These are phyloP conservation scores for Cryptococcus hybrid DNA, from an alignment of 1,284 basidiomycete genomes.

Conservation along the genomic window DNA sequence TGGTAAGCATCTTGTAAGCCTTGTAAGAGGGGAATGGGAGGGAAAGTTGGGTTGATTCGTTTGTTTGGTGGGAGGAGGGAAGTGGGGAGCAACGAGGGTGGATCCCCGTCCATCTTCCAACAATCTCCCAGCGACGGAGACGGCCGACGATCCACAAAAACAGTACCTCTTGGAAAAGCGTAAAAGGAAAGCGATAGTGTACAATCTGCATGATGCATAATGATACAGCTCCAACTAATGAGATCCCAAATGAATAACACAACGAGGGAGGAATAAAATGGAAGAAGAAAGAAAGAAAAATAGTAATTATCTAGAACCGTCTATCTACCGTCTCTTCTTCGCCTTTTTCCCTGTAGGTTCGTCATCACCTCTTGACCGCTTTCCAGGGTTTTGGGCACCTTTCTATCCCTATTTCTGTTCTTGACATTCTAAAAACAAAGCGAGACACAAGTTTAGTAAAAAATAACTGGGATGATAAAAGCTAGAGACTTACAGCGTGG, in stretches of 20 bases:
- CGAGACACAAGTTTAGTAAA: no score
- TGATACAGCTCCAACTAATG: neutral
- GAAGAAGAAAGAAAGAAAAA: neutral
- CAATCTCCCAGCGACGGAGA: no score
- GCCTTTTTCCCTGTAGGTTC: conserved; percentile 9
- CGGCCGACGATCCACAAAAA: no score
- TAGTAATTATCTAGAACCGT: neutral
- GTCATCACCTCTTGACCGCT: conserved; percentile 8
- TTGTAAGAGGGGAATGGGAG: no score
- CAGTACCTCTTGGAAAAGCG: neutral
- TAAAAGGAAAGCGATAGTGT: neutral
- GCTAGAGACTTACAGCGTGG: conserved; percentile 46
- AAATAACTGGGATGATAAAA: no score
- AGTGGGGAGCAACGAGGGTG: no score
- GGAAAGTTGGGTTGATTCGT: no score
- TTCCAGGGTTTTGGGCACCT: conserved; percentile 35
- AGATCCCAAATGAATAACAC: neutral
- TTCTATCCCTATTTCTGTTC: conserved; percentile 64
- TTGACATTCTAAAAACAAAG: conserved; percentile 63
- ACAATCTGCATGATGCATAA: no score
- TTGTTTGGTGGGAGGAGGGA: no score
- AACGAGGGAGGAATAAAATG: neutral
- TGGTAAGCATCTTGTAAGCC: no score
- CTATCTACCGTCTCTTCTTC: conserved; percentile 10
- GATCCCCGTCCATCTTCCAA: no score